Conservation (phyloP, 345 rosid genomes). For the Eucalyptus sideroxylon region DNA sequence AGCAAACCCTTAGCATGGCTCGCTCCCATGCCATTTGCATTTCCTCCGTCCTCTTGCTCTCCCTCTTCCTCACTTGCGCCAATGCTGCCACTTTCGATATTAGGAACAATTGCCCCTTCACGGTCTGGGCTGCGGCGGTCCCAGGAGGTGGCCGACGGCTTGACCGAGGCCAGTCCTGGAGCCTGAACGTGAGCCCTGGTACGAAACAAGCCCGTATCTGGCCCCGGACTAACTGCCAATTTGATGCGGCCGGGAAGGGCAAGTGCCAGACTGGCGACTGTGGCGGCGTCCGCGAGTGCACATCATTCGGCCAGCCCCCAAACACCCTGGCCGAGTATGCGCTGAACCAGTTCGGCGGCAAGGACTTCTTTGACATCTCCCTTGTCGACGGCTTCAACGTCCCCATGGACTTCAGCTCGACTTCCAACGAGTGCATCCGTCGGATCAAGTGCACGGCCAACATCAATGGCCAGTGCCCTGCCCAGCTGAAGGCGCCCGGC, state of each 20-base stretch:
- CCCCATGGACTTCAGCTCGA: conserved; percentile 14
- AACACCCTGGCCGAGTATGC: conserved; percentile 15
- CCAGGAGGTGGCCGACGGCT: conserved; percentile 18
- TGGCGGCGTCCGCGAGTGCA: conserved; percentile 3
- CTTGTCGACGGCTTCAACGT: conserved; percentile 22
- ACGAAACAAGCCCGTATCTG: conserved; percentile 12
- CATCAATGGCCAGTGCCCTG: conserved; percentile 9
- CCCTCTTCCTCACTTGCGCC: background rate
- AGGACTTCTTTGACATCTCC: conserved; percentile 19
- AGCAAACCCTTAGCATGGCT: background rate
- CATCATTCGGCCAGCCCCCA: conserved; percentile 4
- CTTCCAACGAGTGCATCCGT: background rate
- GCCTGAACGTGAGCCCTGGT: background rate
- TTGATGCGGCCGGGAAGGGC: conserved; percentile 9
- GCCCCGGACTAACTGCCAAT: conserved; percentile 11
- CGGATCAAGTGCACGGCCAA: conserved; percentile 1
- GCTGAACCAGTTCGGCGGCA: conserved; percentile 1
- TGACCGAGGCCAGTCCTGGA: conserved; percentile 3
- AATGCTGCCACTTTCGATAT: conserved; percentile 3
- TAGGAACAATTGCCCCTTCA: conserved; percentile 11
- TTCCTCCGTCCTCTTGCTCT: background rate
- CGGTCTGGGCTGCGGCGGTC: conserved; percentile 11
- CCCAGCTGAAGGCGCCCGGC: background rate
- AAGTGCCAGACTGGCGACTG: conserved; percentile 15
- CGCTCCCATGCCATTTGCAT: background rate